phyloP scores from a whole-genome alignment of 768 basidiomycete species.

The Chlorophyllum brunneum region DNA sequence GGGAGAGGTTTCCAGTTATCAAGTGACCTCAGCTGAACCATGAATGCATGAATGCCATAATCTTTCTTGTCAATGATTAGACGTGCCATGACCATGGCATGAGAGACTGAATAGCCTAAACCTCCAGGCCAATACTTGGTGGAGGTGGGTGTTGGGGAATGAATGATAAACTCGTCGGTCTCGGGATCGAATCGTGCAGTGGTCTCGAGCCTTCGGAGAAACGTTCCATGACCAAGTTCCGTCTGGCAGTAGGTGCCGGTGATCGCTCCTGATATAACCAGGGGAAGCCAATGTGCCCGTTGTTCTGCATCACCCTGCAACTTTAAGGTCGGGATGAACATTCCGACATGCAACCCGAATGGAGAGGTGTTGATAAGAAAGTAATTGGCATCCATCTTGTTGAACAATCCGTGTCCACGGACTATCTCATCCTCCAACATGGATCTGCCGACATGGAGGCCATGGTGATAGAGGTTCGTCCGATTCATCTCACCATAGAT shows the following conservation, averaged over 20 bases:
- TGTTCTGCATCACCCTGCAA: conserved; percentile 22
- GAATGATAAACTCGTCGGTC: conserved; percentile 22
- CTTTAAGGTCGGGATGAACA: conserved; percentile 23
- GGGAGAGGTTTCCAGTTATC: conserved; percentile 19
- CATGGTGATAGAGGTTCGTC: conserved; percentile 19
- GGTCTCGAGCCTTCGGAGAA: conserved; percentile 23
- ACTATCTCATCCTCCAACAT: conserved; percentile 19
- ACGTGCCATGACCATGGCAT: conserved; percentile 25
- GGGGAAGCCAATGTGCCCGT: conserved; percentile 20
- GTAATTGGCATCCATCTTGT: conserved; percentile 15
- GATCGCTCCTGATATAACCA: conserved; percentile 19
- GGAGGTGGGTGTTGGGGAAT: conserved; percentile 21
- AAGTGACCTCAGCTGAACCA: conserved; percentile 23
- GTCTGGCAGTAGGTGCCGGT: conserved; percentile 24
- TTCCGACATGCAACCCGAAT: conserved; percentile 20
- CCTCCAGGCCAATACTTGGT: conserved; percentile 25
- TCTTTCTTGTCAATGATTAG: conserved; percentile 16
- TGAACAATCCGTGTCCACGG: conserved; percentile 16
- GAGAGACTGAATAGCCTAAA: conserved; percentile 20
- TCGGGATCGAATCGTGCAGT: conserved; percentile 21
- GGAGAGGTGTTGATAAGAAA: conserved; percentile 21
- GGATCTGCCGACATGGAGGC: conserved; percentile 20
- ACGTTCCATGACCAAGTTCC: conserved; percentile 26
- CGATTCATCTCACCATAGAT: conserved; percentile 18
- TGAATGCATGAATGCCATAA: conserved; percentile 23